Evolutionary conservation across 148 eudicot genomes (phyloP).

Genomic region (Fagopyrum tataricum): DNA sequence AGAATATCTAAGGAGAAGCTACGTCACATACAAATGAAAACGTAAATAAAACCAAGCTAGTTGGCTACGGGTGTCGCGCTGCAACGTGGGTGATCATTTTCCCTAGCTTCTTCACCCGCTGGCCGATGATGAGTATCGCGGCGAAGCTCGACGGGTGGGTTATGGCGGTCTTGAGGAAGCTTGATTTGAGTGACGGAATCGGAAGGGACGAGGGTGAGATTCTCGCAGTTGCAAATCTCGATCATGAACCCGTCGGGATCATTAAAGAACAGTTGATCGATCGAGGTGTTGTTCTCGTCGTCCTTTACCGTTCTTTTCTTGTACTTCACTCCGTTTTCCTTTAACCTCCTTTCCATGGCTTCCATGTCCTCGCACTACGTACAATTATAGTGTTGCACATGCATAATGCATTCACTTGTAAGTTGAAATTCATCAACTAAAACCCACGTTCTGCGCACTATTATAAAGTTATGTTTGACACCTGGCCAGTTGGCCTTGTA

Average conservation of each 20-base stretch:
- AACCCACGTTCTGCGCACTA: too few relatives aligned
- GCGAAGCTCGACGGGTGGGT: conserved; percentile 39
- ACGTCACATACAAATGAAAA: too few relatives aligned
- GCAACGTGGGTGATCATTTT: neutral
- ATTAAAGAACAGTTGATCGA: conserved; percentile 54
- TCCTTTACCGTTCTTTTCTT: conserved; percentile 52
- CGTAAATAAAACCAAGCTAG: neutral
- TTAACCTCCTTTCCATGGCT: conserved; percentile 40
- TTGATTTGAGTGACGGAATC: conserved; percentile 30
- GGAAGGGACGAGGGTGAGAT: conserved; percentile 41
- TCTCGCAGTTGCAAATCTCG: conserved; percentile 69
- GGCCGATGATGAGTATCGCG: neutral
- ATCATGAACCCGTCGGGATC: conserved; percentile 75
- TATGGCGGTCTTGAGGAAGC: conserved; percentile 44
- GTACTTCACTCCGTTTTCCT: conserved; percentile 37
- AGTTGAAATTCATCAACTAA: too few relatives aligned
- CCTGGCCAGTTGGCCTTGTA: too few relatives aligned
- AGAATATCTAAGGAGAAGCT: too few relatives aligned
- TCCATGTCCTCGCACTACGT: conserved; percentile 55
- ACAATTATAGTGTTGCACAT: neutral
- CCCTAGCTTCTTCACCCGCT: neutral
- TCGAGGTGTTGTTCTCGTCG: conserved; percentile 26
- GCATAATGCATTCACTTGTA: too few relatives aligned
- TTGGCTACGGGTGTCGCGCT: neutral
- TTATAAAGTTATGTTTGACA: too few relatives aligned